Evolutionary conservation across 2,329 filamentous ascomycete genomes (phyloP).

Genomic region (Aspergillus aculeatinus): DNA sequence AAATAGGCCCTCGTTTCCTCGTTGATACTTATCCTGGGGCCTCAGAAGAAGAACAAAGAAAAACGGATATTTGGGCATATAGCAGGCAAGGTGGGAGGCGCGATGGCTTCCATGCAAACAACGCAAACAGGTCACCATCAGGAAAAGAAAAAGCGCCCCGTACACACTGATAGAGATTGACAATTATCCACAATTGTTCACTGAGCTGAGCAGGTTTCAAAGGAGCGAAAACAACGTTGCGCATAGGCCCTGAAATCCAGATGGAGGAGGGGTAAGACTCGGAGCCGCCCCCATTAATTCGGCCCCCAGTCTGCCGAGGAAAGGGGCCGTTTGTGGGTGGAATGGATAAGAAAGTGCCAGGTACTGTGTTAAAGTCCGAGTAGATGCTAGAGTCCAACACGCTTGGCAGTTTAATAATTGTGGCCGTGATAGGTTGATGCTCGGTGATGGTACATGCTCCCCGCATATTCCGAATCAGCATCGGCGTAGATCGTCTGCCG

Average conservation of each 20-base stretch:
- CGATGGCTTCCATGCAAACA: neutral
- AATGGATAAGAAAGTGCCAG: neutral
- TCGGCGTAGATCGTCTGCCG: constrained; percentile 71
- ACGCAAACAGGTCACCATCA: neutral
- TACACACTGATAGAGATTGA: neutral
- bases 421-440: constrained; percentile 39
- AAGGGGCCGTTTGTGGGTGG: neutral
- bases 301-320: neutral
- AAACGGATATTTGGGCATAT: too few relatives aligned
- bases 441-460: constrained; percentile 45
- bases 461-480: constrained; percentile 45
- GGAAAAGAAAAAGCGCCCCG: neutral
- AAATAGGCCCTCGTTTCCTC: too few relatives aligned
- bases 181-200: neutral
- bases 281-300: neutral
- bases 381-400: neutral
- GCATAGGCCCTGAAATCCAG: neutral
- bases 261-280: neutral
- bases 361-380: neutral
- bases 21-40: too few relatives aligned
- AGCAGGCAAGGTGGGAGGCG: too few relatives aligned
- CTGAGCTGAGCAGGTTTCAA: neutral
- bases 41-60: too few relatives aligned
- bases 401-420: constrained; percentile 29
- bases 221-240: neutral